Conservation (phyloP, 129 eudicot species). For the Sambucus nigra region DNA sequence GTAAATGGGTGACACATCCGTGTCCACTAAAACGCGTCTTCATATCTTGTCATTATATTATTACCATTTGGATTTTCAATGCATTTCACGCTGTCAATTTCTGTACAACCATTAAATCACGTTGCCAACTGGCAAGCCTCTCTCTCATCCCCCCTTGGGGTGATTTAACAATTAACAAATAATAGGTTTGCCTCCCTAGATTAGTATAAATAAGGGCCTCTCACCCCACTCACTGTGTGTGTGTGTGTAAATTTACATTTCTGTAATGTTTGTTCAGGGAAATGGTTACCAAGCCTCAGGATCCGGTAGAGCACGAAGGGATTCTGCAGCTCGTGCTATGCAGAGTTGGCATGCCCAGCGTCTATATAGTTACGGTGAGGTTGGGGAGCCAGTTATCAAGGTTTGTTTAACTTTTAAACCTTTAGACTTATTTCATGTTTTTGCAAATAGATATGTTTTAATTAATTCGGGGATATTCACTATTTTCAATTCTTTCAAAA, state of each 20-base stretch:
- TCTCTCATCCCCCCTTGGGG: too few relatives aligned
- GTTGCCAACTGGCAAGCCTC: too few relatives aligned
- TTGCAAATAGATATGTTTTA: not conserved
- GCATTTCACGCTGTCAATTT: too few relatives aligned
- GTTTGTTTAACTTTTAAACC: slow-evolving; percentile 8
- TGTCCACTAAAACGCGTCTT: too few relatives aligned
- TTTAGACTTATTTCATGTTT: not conserved
- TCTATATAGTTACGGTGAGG: slow-evolving; percentile 59
- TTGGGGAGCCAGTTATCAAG: slow-evolving; percentile 44
- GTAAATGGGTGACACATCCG: too few relatives aligned
- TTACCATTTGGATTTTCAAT: too few relatives aligned
- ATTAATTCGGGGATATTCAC: not conserved
- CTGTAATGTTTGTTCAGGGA: slow-evolving; percentile 33
- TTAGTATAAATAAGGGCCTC: too few relatives aligned
- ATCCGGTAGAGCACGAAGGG: slow-evolving; percentile 90
- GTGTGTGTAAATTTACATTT: not conserved
- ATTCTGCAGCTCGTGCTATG: slow-evolving; percentile 97
- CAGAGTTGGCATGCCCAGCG: slow-evolving; percentile 96
- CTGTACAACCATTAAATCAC: too few relatives aligned
- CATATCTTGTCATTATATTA: too few relatives aligned
- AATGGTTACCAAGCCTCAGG: slow-evolving; percentile 61
- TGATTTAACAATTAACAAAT: too few relatives aligned
- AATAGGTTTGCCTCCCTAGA: too few relatives aligned
- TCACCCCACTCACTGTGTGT: not conserved
- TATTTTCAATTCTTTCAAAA: not conserved